Conservation (phyloP, 139 green algal genomes). For the Coelastrella sp. region DNA sequence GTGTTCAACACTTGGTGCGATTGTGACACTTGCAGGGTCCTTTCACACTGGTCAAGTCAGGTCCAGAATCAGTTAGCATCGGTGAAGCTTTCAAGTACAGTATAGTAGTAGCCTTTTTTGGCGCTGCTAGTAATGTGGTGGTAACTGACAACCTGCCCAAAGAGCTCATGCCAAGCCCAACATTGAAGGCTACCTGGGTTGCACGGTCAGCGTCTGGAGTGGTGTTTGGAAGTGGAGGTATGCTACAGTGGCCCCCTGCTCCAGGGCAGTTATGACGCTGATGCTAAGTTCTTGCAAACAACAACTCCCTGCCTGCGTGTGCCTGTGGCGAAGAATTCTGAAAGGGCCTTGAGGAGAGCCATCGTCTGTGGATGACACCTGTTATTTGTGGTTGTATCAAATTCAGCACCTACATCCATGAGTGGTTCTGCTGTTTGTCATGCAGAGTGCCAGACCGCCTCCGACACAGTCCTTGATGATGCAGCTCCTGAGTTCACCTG, state of each 20-base stretch:
- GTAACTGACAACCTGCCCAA: background rate
- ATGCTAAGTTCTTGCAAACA: too few relatives aligned
- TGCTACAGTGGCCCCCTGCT: background rate
- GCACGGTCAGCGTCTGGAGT: background rate
- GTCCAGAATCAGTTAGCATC: background rate
- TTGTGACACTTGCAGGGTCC: background rate
- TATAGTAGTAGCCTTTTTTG: constrained; percentile 7
- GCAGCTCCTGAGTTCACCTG: background rate
- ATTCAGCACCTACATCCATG: too few relatives aligned
- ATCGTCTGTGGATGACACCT: too few relatives aligned
- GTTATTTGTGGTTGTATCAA: too few relatives aligned
- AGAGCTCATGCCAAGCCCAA: background rate
- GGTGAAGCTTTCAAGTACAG: constrained; percentile 16
- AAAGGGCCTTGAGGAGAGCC: too few relatives aligned
- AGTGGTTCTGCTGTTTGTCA: too few relatives aligned
- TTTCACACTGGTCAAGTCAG: background rate
- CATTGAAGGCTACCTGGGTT: background rate
- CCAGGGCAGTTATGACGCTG: too few relatives aligned
- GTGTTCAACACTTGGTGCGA: too few relatives aligned
- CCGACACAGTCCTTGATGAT: background rate
- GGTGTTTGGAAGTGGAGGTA: background rate
- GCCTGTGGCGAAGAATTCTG: too few relatives aligned
- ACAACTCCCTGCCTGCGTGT: too few relatives aligned
- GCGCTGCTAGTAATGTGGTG: background rate
- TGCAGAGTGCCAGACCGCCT: background rate